Percentiles rank a stretch among this genome's conserved stretches.
These are phyloP conservation scores for Bathelium albidoporum DNA, from an alignment of 495 filamentous ascomycete genomes.

Conservation along the genomic window DNA sequence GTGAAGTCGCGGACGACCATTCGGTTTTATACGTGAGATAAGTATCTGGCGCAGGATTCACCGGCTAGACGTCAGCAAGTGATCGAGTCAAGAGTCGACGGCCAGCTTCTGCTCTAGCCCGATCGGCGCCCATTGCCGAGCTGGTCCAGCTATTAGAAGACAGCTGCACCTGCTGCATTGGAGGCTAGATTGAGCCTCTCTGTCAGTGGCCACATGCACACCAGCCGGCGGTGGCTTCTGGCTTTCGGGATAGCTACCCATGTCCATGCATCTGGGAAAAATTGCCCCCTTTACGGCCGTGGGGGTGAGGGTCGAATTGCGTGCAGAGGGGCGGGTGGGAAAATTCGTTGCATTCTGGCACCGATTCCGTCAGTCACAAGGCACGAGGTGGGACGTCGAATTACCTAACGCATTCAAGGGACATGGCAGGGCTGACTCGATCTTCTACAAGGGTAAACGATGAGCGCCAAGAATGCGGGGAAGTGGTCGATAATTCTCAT, in stretches of 20 bases:
- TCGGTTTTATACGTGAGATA: background rate
- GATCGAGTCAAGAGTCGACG: background rate
- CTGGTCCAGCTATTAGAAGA: background rate
- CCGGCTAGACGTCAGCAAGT: slow-evolving; percentile 3
- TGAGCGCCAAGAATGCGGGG: background rate
- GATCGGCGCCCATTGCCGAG: background rate
- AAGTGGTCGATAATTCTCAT: background rate
- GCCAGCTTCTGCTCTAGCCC: background rate
- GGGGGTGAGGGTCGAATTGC: background rate
- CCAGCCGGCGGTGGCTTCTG: background rate
- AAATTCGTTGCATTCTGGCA: background rate
- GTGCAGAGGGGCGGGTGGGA: background rate
- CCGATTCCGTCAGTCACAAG: background rate
- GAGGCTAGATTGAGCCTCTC: background rate
- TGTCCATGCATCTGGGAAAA: too few species aligned
- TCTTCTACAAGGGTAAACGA: background rate
- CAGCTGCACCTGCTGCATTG: background rate
- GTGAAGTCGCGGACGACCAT: background rate
- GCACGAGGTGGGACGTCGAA: background rate
- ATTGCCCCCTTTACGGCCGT: too few species aligned
- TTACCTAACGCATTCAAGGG: background rate
- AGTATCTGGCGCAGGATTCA: slow-evolving; percentile 1
- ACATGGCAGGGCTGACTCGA: slow-evolving; percentile 3
- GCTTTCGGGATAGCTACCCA: background rate
- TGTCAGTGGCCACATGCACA: background rate